phyloP scores from a whole-genome alignment of 75 land plant species.

The Larix kaempferi region DNA sequence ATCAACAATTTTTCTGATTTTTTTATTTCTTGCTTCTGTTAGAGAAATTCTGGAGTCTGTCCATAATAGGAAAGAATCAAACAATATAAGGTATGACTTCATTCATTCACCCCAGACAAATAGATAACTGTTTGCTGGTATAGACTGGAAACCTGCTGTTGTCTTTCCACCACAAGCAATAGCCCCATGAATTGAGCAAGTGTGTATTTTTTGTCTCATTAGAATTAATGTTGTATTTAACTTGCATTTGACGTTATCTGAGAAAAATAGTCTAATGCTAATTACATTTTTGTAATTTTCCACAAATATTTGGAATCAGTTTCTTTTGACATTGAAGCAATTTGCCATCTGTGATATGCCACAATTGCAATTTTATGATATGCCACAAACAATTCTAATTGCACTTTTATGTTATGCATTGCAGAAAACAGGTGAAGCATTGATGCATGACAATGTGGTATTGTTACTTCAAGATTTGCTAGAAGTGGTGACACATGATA shows the following conservation, averaged over 20 bases:
- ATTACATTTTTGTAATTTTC: too few relatives aligned
- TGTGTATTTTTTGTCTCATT: constrained; percentile 1
- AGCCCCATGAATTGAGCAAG: constrained; percentile 93
- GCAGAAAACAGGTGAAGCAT: constrained; percentile 68
- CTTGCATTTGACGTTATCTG: neutral
- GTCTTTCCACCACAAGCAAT: constrained; percentile 71
- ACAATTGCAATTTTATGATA: constrained; percentile 38
- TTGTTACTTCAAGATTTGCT: constrained; percentile 90
- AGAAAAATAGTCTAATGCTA: neutral
- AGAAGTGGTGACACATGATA: constrained; percentile 92
- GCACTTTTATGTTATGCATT: neutral
- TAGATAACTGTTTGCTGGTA: constrained; percentile 72
- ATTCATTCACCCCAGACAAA: constrained; percentile 7
- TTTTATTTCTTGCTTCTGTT: neutral
- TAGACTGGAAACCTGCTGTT: constrained; percentile 60
- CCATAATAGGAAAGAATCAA: constrained; percentile 58
- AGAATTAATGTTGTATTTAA: neutral
- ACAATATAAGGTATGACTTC: constrained; percentile 27
- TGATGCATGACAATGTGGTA: constrained; percentile 63
- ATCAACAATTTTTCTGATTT: neutral
- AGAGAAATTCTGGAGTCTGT: constrained; percentile 76
- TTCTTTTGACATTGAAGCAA: too few relatives aligned
- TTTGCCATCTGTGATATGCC: neutral
- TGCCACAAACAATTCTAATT: too few relatives aligned
- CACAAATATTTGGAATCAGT: too few relatives aligned